Percentiles rank a stretch among this genome's conserved stretches.
Evolutionary conservation across 139 green algal species (phyloP).

Genomic region (Dunaliella primolecta): DNA sequence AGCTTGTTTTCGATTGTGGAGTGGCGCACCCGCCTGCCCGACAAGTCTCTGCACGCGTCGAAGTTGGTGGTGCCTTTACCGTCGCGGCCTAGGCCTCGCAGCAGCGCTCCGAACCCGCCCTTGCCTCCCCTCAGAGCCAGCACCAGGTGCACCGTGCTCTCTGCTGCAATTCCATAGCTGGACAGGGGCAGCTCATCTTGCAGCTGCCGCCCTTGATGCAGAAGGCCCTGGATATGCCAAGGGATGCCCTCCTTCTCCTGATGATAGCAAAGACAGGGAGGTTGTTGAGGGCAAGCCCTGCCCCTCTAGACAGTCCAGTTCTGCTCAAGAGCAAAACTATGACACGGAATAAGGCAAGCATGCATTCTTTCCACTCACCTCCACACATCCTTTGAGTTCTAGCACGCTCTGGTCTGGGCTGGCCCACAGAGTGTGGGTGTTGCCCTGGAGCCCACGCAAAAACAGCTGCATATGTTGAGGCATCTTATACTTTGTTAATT

Average conservation of each 20-base stretch:
- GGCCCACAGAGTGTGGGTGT: no score
- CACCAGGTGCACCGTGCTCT: constrained; percentile 49
- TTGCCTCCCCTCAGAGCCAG: constrained; percentile 71
- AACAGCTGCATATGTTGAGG: no score
- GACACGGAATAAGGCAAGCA: no score
- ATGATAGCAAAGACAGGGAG: not conserved
- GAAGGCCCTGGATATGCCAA: not conserved
- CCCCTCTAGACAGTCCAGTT: no score
- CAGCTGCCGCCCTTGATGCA: constrained; percentile 21
- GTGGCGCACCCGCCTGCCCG: constrained; percentile 71
- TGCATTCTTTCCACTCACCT: no score
- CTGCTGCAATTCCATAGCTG: constrained; percentile 13
- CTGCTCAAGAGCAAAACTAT: no score
- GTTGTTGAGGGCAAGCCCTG: no score
- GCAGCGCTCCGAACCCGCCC: constrained; percentile 91
- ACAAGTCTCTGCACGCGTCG: constrained; percentile 90
- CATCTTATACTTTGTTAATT: no score
- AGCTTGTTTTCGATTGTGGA: constrained; percentile 79
- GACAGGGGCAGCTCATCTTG: constrained; percentile 26
- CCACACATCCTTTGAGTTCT: no score
- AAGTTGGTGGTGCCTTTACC: constrained; percentile 86
- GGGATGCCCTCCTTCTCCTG: not conserved
- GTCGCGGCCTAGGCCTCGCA: constrained; percentile 82
- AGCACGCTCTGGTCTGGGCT: no score
- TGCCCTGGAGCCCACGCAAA: no score